phyloP scores from a whole-genome alignment of 257 asterid genomes.

The Cinchona pubescens region DNA sequence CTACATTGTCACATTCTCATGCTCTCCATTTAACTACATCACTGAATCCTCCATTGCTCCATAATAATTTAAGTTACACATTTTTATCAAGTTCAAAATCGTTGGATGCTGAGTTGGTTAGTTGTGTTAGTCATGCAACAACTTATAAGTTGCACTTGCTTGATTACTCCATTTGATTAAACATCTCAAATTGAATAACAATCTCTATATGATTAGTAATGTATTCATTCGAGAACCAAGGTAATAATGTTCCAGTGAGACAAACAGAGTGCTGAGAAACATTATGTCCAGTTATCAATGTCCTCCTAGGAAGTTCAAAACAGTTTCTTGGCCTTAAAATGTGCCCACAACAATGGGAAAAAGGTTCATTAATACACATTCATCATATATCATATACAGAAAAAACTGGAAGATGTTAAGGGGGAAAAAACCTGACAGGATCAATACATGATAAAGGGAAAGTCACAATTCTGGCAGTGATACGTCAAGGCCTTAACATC shows the following conservation, averaged over 20 bases:
- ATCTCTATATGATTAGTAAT: not conserved
- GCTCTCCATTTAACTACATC: not conserved
- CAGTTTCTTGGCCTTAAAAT: not conserved
- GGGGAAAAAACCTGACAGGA: not conserved
- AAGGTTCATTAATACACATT: not conserved
- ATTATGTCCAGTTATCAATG: too few relatives aligned
- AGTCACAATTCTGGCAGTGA: not conserved
- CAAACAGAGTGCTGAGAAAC: too few relatives aligned
- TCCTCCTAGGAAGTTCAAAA: not conserved
- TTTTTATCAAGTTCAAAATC: not conserved
- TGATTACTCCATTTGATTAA: not conserved
- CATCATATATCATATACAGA: not conserved
- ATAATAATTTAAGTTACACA: too few relatives aligned
- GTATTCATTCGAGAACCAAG: not conserved
- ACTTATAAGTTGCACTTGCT: not conserved
- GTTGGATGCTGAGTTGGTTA: not conserved
- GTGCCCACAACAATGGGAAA: not conserved
- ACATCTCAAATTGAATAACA: not conserved
- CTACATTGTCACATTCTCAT: too few relatives aligned
- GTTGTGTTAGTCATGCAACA: too few relatives aligned
- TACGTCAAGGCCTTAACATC: not conserved
- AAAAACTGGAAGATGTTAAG: not conserved
- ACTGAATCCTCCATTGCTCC: too few relatives aligned
- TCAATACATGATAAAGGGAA: not conserved
- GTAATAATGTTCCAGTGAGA: too few relatives aligned